Evolutionary conservation across 83 land plant genomes (phyloP), one percentile per base, ranked within the genome.

Genomic region (Thuja plicata): DNA sequence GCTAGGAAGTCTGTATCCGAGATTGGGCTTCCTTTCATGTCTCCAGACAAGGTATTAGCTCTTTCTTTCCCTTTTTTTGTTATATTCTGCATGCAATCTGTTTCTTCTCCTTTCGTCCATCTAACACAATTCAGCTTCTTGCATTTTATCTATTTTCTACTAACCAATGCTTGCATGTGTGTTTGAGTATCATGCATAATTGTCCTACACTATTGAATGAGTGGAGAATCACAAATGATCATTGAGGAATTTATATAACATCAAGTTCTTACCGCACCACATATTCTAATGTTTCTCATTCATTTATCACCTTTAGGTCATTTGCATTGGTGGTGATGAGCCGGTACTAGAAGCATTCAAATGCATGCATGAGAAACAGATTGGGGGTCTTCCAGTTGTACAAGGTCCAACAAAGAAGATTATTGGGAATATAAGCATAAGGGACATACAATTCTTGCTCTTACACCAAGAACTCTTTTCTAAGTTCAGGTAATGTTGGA

Each of bases 361-460:
- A 85, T 89, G 88, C 55, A 97, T 96, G 99, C 92, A 89, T 85
- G 98, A 97, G 46, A 92, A 94, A 60, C 48, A 91, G 54, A 91
- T 97, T 55, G 98, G 98, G 16, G 99, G 99, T 5, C 93, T 97
- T 87, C 99, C 98, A 37, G 97, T 97, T 79, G 91, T 97, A 7
- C 96, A 94, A 87, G 96, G 95, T 46, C 73, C 89, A 24, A 91
- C 78, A 9, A 90, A 89, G 38, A 95, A 94, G 87, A 92, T 97
- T 37, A 91, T 96, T 62, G 99, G 99, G 37, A 96, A 92, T 90
- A 85, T 97, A 85, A 97, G 98, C 92, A 94, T 97, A 71, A 93
- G 95, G 83, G 98, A 95, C 89, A 94, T 97, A 77, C 93, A 95
- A 87, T 95, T 93, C 91, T 89, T 97, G 90, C 88, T 97, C 88